Evolutionary conservation across 2,329 filamentous ascomycete genomes (phyloP), one percentile per base, ranked within the genome.

Genomic region (Ophidiomyces ophidiicola): DNA sequence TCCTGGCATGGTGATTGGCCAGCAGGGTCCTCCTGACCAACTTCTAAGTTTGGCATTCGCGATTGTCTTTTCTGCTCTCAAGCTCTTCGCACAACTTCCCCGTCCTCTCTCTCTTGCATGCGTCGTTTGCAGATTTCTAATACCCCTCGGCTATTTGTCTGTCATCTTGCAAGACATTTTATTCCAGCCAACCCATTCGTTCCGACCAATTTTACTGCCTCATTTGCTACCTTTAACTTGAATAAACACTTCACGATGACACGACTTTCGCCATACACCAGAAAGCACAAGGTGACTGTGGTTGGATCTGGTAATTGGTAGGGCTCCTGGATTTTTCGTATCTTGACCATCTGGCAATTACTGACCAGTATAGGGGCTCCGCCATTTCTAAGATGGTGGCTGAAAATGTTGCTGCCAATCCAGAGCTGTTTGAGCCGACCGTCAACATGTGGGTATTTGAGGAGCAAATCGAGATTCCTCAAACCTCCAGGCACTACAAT

Each of bases 361-460:
- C 18, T 45, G 14, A 35, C 42, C 14, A 6, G 34, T 12, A 39
- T 44, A 90, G 83, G 87, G 90, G 90, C 53, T 94, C 86, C 44
- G 93, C 90, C 44, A 94, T 98, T 63, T 79, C 87, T 59, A 98
- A 98, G 67, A 92, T 98, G 46, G 75, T 94, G 37, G 87, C 87
- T 51, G 88, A 98, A 63, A 98, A 93, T 66, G 82, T 85, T 25
- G 76, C 73, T 46, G 77, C 72, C 48, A 71, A 94, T 63, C 71
- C 78, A 6, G 73, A 85, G 20, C 57, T 94, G 31, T 98, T 96
- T 58, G 83, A 96, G 55, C 69, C 80, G 58, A 70, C 85, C 46
- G 86, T 98, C 37, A 84, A 93, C 64, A 96, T 98, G 90, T 98
- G 90, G 90, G 92, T 98, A 55, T 94, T 78, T 58, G 90, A 98